These are phyloP conservation scores for Ophiognomonia clavigignenti-juglandacearum DNA, from an alignment of 2,329 filamentous ascomycete genomes.

Conservation along the genomic window DNA sequence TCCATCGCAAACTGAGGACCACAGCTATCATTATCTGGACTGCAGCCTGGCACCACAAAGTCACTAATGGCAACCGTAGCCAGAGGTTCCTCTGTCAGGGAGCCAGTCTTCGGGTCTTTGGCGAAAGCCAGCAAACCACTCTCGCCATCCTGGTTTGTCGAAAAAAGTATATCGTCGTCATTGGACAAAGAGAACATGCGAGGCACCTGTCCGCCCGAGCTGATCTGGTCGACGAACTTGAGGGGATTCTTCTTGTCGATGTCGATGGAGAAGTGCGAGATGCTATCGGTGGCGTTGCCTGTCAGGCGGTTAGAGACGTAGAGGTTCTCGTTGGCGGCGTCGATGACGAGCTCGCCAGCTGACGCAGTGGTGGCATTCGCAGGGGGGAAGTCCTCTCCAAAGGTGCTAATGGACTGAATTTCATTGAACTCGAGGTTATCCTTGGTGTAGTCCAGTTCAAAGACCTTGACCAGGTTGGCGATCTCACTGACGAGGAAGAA, in stretches of 20 bases:
- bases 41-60: conserved; percentile 25
- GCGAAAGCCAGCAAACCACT: conserved; percentile 35
- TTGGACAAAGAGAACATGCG: conserved; percentile 42
- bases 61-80: conserved; percentile 21
- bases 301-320: conserved; percentile 49
- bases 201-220: conserved; percentile 33
- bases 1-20: conserved; percentile 28
- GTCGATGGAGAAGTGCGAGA: conserved; percentile 39
- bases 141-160: conserved; percentile 41
- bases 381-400: conserved; percentile 29
- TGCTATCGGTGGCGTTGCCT: conserved; percentile 39
- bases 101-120: conserved; percentile 25
- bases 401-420: conserved; percentile 35
- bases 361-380: conserved; percentile 33
- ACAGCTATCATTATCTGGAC: no score
- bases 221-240: conserved; percentile 28
- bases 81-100: conserved; percentile 23
- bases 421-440: conserved; percentile 30
- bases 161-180: conserved; percentile 34
- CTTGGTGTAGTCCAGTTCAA: conserved; percentile 33
- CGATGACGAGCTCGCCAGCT: conserved; percentile 40
- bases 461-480: conserved; percentile 39
- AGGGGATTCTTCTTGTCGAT: conserved; percentile 26
- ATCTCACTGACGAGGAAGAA: conserved; percentile 45
- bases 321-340: conserved; percentile 36